These are phyloP conservation scores for Aurantiochytrium sp. DNA, from an alignment of 108 stramenopile genomes.

Conservation along the genomic window DNA sequence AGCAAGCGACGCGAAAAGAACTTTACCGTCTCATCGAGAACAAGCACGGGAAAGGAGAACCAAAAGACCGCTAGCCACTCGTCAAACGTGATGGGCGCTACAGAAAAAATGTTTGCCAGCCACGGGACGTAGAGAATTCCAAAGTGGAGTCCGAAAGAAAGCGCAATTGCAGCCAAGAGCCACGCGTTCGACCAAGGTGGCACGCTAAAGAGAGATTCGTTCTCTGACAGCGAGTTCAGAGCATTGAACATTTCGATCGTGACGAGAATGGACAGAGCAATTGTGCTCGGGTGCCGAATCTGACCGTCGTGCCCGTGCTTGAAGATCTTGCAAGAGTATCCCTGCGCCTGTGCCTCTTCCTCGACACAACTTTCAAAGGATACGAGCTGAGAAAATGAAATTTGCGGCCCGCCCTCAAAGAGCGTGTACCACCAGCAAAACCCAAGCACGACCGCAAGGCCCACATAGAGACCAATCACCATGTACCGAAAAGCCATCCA, in stretches of 20 bases:
- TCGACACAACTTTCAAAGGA: conserved; percentile 45
- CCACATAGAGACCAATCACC: conserved; percentile 88
- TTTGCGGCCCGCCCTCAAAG: conserved; percentile 44
- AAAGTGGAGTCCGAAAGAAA: conserved; percentile 78
- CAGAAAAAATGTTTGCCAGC: conserved; percentile 72
- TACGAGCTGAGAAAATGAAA: conserved; percentile 47
- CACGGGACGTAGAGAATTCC: conserved; percentile 69
- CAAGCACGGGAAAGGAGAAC: conserved; percentile 76
- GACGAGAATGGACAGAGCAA: conserved; percentile 83
- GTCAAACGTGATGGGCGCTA: conserved; percentile 64
- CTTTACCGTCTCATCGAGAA: conserved; percentile 83
- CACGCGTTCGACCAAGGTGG: conserved; percentile 77
- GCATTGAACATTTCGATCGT: conserved; percentile 93
- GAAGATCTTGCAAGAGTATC: conserved; percentile 67
- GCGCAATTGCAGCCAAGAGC: conserved; percentile 75
- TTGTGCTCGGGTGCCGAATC: conserved; percentile 57
- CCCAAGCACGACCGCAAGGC: conserved; percentile 81
- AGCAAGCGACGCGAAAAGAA: not conserved
- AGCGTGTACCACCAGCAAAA: conserved; percentile 78
- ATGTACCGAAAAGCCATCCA: conserved; percentile 88
- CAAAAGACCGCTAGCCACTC: conserved; percentile 73
- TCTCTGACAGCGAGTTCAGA: conserved; percentile 84
- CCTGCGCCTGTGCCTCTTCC: conserved; percentile 39
- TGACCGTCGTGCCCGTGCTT: not conserved
- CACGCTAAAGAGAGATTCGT: conserved; percentile 73